Conservation (phyloP, 352 stramenopile genomes). For the Phytophthora cactorum region DNA sequence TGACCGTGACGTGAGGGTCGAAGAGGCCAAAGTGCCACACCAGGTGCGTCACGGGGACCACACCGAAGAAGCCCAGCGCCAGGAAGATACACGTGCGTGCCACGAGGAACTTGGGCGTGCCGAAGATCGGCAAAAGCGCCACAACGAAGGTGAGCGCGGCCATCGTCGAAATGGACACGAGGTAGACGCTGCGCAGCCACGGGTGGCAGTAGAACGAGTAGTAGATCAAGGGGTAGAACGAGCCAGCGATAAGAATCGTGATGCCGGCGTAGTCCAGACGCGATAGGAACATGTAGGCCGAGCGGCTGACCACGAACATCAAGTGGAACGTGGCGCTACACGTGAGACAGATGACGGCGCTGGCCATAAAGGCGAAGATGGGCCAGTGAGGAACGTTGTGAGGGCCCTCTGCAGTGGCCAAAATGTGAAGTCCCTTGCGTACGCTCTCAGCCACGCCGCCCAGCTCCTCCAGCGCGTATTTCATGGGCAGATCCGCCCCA, state of each 20-base stretch:
- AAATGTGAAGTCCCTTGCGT: conserved; percentile 79
- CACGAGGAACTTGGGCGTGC: conserved; percentile 73
- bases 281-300: conserved; percentile 78
- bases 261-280: conserved; percentile 88
- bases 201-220: conserved; percentile 91
- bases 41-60: conserved; percentile 79
- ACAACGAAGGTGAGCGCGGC: conserved; percentile 73
- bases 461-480: conserved; percentile 81
- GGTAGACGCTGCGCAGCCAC: conserved; percentile 65
- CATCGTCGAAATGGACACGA: conserved; percentile 72
- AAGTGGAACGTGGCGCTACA: conserved; percentile 87
- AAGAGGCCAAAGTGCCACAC: conserved; percentile 81
- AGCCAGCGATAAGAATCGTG: conserved; percentile 86
- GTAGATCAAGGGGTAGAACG: conserved; percentile 90
- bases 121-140: conserved; percentile 74
- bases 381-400: conserved; percentile 86
- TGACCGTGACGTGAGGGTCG: conserved; percentile 84
- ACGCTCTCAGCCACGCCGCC: conserved; percentile 77
- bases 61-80: conserved; percentile 78
- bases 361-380: conserved; percentile 88
- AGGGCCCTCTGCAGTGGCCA: conserved; percentile 61
- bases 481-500: conserved; percentile 75
- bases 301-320: conserved; percentile 83
- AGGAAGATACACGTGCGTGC: conserved; percentile 84
- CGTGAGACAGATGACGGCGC: conserved; percentile 81